Evolutionary conservation across 116 monocot genomes (phyloP).

Genomic region (Zostera marina): DNA sequence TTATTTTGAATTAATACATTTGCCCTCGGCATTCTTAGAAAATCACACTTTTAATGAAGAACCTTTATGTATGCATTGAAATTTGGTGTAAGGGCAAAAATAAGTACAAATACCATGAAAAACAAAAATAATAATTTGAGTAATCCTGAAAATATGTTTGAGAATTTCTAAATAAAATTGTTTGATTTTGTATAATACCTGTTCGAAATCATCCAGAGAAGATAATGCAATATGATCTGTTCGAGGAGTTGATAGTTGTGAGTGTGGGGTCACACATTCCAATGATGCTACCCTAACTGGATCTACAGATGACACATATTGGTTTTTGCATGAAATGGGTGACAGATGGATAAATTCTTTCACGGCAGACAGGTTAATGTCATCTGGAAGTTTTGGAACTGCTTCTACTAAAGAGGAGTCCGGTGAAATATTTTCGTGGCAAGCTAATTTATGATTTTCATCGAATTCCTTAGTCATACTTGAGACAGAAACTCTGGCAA

Average conservation of each 20-base stretch:
- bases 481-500: conserved; percentile 7
- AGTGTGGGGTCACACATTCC: conserved; percentile 51
- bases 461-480: conserved; percentile 18
- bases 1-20: too few relatives aligned
- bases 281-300: conserved; percentile 18
- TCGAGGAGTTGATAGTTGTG: conserved; percentile 39
- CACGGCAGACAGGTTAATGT: conserved; percentile 7
- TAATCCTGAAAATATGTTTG: background rate
- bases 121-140: too few relatives aligned
- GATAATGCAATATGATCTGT: conserved; percentile 23
- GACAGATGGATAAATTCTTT: conserved; percentile 9
- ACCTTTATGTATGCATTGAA: too few relatives aligned
- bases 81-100: too few relatives aligned
- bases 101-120: too few relatives aligned
- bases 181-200: conserved; percentile 21
- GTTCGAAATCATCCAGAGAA: conserved; percentile 59
- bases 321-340: conserved; percentile 7
- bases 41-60: too few relatives aligned
- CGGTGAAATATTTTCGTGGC: conserved; percentile 8
- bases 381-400: conserved; percentile 14
- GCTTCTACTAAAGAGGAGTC: conserved; percentile 8
- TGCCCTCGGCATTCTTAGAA: too few relatives aligned
- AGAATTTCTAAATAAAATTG: background rate
- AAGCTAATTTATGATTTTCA: conserved; percentile 6
- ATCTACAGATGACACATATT: conserved; percentile 10